These are phyloP conservation scores for Quercus phellos DNA, from an alignment of 331 rosid genomes.

Conservation along the genomic window DNA sequence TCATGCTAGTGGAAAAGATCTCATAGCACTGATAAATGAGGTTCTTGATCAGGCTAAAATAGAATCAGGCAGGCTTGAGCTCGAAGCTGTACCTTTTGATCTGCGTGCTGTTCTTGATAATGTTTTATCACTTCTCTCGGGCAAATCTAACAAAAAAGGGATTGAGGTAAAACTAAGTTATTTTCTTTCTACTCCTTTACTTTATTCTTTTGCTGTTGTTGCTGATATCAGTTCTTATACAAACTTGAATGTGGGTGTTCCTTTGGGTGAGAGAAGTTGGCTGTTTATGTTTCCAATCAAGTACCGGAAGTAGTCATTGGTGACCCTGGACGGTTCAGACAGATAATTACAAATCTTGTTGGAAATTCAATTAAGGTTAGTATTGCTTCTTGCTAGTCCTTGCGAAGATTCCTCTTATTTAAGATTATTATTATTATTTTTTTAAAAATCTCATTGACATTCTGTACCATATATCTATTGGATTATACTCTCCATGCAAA, in stretches of 20 bases:
- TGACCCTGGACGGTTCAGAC: conserved; percentile 85
- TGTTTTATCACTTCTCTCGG: conserved; percentile 65
- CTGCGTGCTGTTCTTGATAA: conserved; percentile 74
- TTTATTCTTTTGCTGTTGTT: conserved; percentile 1
- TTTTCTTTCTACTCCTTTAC: neutral
- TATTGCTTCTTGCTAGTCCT: conserved; percentile 5
- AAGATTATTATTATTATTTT: neutral
- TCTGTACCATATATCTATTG: neutral
- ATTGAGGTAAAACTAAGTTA: conserved; percentile 60
- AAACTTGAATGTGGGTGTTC: conserved; percentile 16
- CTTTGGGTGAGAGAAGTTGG: conserved; percentile 66
- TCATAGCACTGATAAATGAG: conserved; percentile 82
- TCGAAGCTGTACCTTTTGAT: conserved; percentile 78
- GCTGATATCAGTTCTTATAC: conserved; percentile 17
- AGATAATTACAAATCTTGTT: conserved; percentile 84
- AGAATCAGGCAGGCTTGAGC: conserved; percentile 92
- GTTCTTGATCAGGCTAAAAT: conserved; percentile 98
- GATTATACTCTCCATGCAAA: neutral
- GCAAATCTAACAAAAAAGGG: conserved; percentile 63
- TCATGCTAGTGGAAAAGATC: conserved; percentile 74
- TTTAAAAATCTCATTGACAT: neutral
- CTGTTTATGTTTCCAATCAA: conserved; percentile 72
- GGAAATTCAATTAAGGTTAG: conserved; percentile 86
- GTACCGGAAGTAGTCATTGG: conserved; percentile 84
- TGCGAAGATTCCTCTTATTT: neutral